Evolutionary conservation across 2,329 filamentous ascomycete genomes (phyloP), one percentile per base, ranked within the genome.

Genomic region (Cladosporium sphaerospermum): DNA sequence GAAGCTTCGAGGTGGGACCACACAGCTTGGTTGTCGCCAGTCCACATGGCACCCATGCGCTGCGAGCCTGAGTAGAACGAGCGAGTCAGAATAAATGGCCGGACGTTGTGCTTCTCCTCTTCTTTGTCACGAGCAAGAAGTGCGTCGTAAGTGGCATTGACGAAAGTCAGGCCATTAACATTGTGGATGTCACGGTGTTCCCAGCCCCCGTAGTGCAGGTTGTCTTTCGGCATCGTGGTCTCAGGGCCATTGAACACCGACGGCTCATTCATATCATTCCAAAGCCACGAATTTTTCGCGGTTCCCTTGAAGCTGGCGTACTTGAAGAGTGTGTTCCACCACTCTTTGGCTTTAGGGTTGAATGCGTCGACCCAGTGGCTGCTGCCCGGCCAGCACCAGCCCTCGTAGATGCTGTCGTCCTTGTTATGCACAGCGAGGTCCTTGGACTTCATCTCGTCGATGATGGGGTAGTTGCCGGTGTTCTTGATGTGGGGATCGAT

Each of bases 231-330:
- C 91, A 97, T 97, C 4, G 92, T 97, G 3, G 90, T 95, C 71
- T 99, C 93, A 0, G 93, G 93, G 0, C 93, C 93, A 68, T 97
- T 97, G 77, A 99, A 99, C 1, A 99, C 93, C 0, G 93, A 97
- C 0, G 93, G 93, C 74, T 99, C 93, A 67, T 96, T 97, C 93
- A 99, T 99, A 69, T 99, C 93, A 69, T 99, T 99, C 93, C 93
- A 99, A 63, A 99, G 83, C 71, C 89, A 96, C 0, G 89, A 85
- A 69, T 97, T 99, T 59, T 85, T 78, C 62, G 85, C 79, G 1
- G 89, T 89, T 45, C 90, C 91, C 70, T 89, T 88, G 78, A 96
- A 99, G 39, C 75, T 80, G 67, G 89, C 84, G 61, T 95, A 97
- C 64, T 87, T 85, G 79, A 95, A 97, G 9, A 97, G 79, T 2